A percentile compares a stretch with the other conserved stretches of the same genome.
Conservation (phyloP, 1,139 yeast species). For the Zygotorulaspora mrakii region DNA sequence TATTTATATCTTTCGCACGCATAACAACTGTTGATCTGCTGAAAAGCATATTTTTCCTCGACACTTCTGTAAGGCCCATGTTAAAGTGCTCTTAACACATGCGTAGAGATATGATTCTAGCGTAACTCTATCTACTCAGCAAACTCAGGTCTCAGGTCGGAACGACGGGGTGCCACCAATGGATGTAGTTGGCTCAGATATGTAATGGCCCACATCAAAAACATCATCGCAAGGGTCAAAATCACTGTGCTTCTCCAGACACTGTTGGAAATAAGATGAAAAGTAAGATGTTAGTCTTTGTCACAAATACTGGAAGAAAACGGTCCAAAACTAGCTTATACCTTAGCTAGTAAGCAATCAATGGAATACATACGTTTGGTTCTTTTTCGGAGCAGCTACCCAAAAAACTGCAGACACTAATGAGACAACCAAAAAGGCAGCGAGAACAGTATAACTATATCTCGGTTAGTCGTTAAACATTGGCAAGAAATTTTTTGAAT, state of each 20-base stretch:
- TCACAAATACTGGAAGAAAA: background rate
- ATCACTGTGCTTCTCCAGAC: slow-evolving; percentile 92
- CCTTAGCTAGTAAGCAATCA: no score
- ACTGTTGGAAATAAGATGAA: slow-evolving; percentile 33
- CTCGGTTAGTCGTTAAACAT: slow-evolving; percentile 12
- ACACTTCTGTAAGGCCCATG: no score
- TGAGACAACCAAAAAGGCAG: slow-evolving; percentile 60
- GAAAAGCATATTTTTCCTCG: no score
- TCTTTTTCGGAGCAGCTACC: slow-evolving; percentile 50
- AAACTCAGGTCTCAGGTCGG: slow-evolving; percentile 74
- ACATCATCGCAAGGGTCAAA: slow-evolving; percentile 81
- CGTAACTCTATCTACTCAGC: slow-evolving; percentile 33
- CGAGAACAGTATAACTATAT: slow-evolving; percentile 66
- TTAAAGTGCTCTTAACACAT: background rate
- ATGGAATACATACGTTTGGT: slow-evolving; percentile 44
- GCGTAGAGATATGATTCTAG: background rate
- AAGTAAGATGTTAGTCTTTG: slow-evolving; percentile 7
- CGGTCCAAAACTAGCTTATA: no score
- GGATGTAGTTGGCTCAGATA: slow-evolving; percentile 74
- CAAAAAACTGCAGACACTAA: slow-evolving; percentile 55
- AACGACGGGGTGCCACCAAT: slow-evolving; percentile 73
- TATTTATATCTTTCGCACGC: background rate
- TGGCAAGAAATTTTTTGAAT: no score
- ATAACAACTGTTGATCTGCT: background rate
- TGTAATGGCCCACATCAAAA: slow-evolving; percentile 92